Evolutionary conservation across 2,329 filamentous ascomycete species (phyloP).

Genomic region (Sclerotinia sclerotiorum): DNA sequence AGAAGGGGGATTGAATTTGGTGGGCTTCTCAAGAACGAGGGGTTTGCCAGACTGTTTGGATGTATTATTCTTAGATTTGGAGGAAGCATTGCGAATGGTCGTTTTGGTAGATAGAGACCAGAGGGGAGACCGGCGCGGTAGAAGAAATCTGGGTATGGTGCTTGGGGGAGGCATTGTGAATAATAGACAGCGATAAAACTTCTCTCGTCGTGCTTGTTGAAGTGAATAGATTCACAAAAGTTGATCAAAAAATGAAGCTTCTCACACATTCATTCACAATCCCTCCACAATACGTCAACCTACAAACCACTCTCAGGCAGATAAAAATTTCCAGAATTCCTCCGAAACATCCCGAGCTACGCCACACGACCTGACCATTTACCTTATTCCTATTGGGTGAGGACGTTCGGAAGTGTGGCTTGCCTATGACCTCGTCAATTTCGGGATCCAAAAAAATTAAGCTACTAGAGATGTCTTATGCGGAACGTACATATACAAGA

Average conservation of each 20-base stretch:
- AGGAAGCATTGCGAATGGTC: constrained; percentile 42
- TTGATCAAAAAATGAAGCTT: background rate
- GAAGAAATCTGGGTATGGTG: constrained; percentile 65
- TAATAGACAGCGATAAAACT: background rate
- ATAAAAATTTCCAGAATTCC: constrained; percentile 14
- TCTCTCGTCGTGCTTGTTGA: background rate
- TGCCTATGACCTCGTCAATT: constrained; percentile 11
- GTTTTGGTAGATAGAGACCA: constrained; percentile 47
- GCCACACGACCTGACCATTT: constrained; percentile 22
- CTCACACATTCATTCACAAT: background rate
- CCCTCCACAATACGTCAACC: constrained; percentile 12
- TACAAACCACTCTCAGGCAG: background rate
- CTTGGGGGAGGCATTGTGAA: constrained; percentile 43
- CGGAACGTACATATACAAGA: constrained; percentile 4
- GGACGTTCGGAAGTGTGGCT: constrained; percentile 18
- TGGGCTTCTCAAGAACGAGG: constrained; percentile 78
- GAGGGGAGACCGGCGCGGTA: constrained; percentile 59
- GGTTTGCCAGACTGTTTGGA: constrained; percentile 47
- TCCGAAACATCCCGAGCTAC: constrained; percentile 15
- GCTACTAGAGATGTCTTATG: background rate
- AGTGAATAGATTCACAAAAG: background rate
- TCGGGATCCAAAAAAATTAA: constrained; percentile 5
- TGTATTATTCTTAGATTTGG: constrained; percentile 32
- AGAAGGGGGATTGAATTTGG: constrained; percentile 88
- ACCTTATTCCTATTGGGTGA: constrained; percentile 8